Percentiles rank a stretch among this genome's conserved stretches.
Evolutionary conservation across 2,329 filamentous ascomycete species (phyloP).

Genomic region (Talaromyces marneffei): DNA sequence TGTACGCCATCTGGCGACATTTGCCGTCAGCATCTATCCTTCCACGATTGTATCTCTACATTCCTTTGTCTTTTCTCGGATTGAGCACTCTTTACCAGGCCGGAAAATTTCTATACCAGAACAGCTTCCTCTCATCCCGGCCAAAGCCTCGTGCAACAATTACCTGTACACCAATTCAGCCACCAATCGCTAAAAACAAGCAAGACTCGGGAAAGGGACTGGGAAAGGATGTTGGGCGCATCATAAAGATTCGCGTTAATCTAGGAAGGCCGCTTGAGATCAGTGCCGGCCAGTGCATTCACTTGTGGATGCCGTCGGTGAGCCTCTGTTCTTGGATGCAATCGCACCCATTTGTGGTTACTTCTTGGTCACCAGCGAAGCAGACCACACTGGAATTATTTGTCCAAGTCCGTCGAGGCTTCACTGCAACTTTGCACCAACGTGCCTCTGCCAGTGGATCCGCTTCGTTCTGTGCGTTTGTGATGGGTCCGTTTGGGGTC

Average conservation of each 20-base stretch:
- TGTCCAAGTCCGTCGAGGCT: constrained; percentile 24
- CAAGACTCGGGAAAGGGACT: neutral
- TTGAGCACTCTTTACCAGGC: constrained; percentile 19
- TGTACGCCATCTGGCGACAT: constrained; percentile 22
- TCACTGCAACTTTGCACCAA: constrained; percentile 23
- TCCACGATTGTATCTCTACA: constrained; percentile 19
- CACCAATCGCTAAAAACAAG: neutral
- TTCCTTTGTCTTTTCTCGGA: constrained; percentile 17
- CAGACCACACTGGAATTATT: constrained; percentile 29
- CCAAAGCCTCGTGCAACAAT: constrained; percentile 19
- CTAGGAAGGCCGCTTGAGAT: constrained; percentile 20
- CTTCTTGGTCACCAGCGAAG: constrained; percentile 21
- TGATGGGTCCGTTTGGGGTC: constrained; percentile 29
- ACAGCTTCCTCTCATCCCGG: constrained; percentile 19
- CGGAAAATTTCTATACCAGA: constrained; percentile 19
- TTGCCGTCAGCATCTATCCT: constrained; percentile 13
- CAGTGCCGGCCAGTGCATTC: constrained; percentile 25
- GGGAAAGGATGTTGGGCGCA: constrained; percentile 10
- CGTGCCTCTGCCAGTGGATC: constrained; percentile 13
- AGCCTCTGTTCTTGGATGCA: constrained; percentile 22
- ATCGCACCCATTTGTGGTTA: constrained; percentile 24
- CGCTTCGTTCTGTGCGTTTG: constrained; percentile 23
- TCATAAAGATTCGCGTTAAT: constrained; percentile 18
- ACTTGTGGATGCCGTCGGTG: constrained; percentile 26
- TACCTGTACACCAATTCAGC: neutral